Percentiles rank a stretch among this genome's conserved stretches.
Evolutionary conservation across 257 asterid genomes (phyloP).

Genomic region (Verbena officinalis): DNA sequence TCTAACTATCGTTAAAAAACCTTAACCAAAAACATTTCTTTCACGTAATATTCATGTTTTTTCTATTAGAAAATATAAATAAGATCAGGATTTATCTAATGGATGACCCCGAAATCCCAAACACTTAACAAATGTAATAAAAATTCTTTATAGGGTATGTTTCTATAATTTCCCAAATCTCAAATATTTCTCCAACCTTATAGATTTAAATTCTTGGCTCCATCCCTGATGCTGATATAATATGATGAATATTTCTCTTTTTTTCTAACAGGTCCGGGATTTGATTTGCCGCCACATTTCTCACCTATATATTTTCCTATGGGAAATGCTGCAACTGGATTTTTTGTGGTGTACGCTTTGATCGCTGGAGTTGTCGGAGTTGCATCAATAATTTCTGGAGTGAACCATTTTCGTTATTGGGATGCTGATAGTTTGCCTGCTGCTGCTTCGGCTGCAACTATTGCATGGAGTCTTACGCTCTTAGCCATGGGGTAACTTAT

Average conservation of each 20-base stretch:
- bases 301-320: slow-evolving; percentile 85
- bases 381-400: slow-evolving; percentile 64
- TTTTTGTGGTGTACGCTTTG: slow-evolving; percentile 69
- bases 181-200: no score
- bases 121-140: no score
- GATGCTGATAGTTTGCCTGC: slow-evolving; percentile 57
- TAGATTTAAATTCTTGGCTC: no score
- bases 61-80: no score
- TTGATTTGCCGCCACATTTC: slow-evolving; percentile 75
- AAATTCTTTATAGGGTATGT: no score
- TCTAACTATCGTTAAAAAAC: no score
- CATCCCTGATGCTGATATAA: background rate
- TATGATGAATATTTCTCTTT: no score
- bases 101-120: no score
- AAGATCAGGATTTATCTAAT: no score
- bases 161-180: no score
- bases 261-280: slow-evolving; percentile 58
- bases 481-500: slow-evolving; percentile 88
- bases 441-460: slow-evolving; percentile 70
- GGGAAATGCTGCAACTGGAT: slow-evolving; percentile 97
- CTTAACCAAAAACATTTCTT: no score
- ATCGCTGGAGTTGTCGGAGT: slow-evolving; percentile 87
- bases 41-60: no score
- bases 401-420: slow-evolving; percentile 69
- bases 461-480: slow-evolving; percentile 84